phyloP scores from a whole-genome alignment of 2,329 filamentous ascomycete species.

The Penicillium sp. region DNA sequence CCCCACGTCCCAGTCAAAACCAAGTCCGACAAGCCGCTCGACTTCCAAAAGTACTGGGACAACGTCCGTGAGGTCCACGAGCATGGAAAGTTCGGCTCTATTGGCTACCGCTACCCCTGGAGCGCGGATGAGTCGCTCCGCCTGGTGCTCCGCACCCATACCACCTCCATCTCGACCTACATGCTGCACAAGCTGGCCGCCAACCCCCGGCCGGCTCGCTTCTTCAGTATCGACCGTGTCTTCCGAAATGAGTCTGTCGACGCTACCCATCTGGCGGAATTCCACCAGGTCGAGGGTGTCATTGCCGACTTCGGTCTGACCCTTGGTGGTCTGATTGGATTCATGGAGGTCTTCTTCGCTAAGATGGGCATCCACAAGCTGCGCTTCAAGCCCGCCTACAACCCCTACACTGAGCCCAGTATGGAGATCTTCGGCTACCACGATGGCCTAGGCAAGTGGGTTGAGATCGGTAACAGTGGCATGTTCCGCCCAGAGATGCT shows the following conservation, averaged over 20 bases:
- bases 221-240: slow-evolving; percentile 97
- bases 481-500: slow-evolving; percentile 99
- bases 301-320: slow-evolving; percentile 95
- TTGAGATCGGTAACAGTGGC: slow-evolving; percentile 96
- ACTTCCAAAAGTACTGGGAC: slow-evolving; percentile 85
- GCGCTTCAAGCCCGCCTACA: slow-evolving; percentile 96
- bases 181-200: slow-evolving; percentile 87
- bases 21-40: slow-evolving; percentile 46
- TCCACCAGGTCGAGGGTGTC: slow-evolving; percentile 97
- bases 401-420: slow-evolving; percentile 89
- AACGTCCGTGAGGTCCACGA: slow-evolving; percentile 86
- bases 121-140: slow-evolving; percentile 79
- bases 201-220: slow-evolving; percentile 80
- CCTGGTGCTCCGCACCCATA: slow-evolving; percentile 92
- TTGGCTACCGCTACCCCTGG: slow-evolving; percentile 96
- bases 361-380: slow-evolving; percentile 90
- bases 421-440: slow-evolving; percentile 99
- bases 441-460: slow-evolving; percentile 81
- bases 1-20: slow-evolving; percentile 35
- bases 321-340: slow-evolving; percentile 85
- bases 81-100: slow-evolving; percentile 86
- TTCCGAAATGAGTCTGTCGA: slow-evolving; percentile 98
- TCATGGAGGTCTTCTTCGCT: slow-evolving; percentile 92
- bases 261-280: slow-evolving; percentile 93
- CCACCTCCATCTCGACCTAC: slow-evolving; percentile 85